Percentiles rank a stretch among this genome's conserved stretches.
These are phyloP conservation scores for Citrullus mucosospermus DNA, from an alignment of 306 rosid species.

Conservation along the genomic window DNA sequence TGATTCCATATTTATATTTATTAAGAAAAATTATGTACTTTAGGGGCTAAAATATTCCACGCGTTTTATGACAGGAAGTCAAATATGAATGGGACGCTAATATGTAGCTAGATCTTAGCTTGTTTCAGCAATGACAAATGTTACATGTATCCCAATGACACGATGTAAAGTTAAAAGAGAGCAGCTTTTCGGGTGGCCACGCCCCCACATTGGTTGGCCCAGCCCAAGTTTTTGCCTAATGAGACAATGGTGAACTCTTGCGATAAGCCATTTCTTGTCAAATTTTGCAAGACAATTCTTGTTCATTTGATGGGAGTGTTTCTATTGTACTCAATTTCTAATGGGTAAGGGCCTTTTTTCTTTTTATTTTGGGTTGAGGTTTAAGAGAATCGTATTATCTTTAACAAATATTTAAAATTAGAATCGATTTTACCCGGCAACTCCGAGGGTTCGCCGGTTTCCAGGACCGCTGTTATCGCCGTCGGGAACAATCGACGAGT, in stretches of 20 bases:
- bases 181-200: not conserved
- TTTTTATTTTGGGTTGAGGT: not conserved
- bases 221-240: not conserved
- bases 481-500: not conserved
- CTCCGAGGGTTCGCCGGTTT: not conserved
- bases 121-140: not conserved
- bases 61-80: slow-evolving; percentile 6
- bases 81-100: not conserved
- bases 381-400: not conserved
- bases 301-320: not conserved
- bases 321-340: not conserved
- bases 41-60: not conserved
- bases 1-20: not conserved
- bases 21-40: not conserved
- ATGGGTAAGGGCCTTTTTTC: not conserved
- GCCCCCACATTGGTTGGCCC: not conserved
- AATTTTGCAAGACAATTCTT: not conserved
- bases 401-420: not conserved
- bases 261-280: not conserved
- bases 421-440: not conserved
- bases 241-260: not conserved
- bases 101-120: not conserved
- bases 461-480: not conserved
- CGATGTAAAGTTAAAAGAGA: not conserved
- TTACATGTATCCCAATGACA: not conserved